Evolutionary conservation across 2,329 filamentous ascomycete species (phyloP), one percentile per base, ranked within the genome.

Genomic region (Nemania abortiva): DNA sequence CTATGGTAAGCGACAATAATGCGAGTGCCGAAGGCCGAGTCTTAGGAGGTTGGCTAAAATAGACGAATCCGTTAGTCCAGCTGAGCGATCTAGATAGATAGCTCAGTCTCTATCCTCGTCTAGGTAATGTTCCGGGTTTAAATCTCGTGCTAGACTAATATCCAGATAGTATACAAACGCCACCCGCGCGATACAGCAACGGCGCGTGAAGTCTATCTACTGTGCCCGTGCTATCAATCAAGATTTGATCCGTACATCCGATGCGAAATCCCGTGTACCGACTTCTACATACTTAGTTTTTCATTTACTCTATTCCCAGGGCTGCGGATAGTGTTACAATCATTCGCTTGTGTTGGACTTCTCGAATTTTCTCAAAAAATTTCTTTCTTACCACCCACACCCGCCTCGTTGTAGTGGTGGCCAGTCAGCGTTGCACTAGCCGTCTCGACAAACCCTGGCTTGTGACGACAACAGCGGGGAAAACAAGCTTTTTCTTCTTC

Each of bases 11-110:
- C 27, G n/a, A 18, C 15, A 13, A 39, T 1, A 45, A 15, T 56
- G 58, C 54, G 55, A 61, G 59, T 27, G 60, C 68, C 68, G 68
- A 70, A 70, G 24, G 63, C 64, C 67, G 67, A 69, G 24, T 31
- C 24, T 4, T 24, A 20, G 42, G n/a, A 47, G 15, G 42, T 6
- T n/a, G 42, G 13, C 42, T 18, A 47, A 47, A 18, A 47, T 7
- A 9, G 42, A 47, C 34, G 34, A 37, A 24, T 50, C 47, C n/a
- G 24, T 50, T 50, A 50, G 47, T 27, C 24, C 5, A 27, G 24
- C 42, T 47, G n/a, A 20, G 6, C n/a, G 42, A 9, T 13, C 11
- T 42, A 50, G 22, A 11, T 50, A 50, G 47, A 11, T 50, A 50
- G 47, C n/a, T 2, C 9, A 7, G 22, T 5, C 4, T 50, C 22